Evolutionary conservation across 768 basidiomycete genomes (phyloP), one percentile per base, ranked within the genome.

Genomic region (Tricholoma bakamatsutake): DNA sequence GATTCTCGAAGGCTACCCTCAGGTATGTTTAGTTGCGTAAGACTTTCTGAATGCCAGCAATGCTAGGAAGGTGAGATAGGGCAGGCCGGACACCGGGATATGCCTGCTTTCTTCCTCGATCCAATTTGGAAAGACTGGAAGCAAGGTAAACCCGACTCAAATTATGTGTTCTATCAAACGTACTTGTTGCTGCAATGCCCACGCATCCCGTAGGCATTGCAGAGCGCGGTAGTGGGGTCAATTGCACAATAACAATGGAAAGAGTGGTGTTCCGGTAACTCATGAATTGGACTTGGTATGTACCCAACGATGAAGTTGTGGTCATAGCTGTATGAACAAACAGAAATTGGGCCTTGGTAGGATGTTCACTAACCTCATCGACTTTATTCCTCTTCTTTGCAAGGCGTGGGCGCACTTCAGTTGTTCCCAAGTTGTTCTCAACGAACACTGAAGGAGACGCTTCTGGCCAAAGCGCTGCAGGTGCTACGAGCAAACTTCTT

Each of bases 51-150:
- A 52, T 54, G 18, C 8, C 61, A 27, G 17, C 2, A 17, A 40
- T 9, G 15, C 39, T 40, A 40, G 39, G 39, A 40, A 40, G 39
- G 39, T 9, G n/a, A 40, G 39, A 40, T 17, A 6, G 5, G 17
- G 39, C n/a, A 15, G n/a, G n/a, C 15, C 15, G 0, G 50, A 63
- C 21, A 57, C 46, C 48, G 49, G 52, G 11, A 56, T 63, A 59
- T 33, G 57, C 51, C 50, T 62, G 49, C 52, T 62, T 60, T 55
- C 21, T 54, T 30, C 50, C 45, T 58, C 37, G 24, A 18, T 56
- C 61, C 61, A 52, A 62, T 54, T 47, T 60, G 50, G n/a, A 47
- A 57, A 62, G 51, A 50, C 61, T 62, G 61, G 56, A 52, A 55
- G 43, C 21, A 24, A 24, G 45, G 39, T 50, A 50, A 50, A 50